Evolutionary conservation across 176 grass and related monocot species (phyloP).

Genomic region (Phragmites australis): DNA sequence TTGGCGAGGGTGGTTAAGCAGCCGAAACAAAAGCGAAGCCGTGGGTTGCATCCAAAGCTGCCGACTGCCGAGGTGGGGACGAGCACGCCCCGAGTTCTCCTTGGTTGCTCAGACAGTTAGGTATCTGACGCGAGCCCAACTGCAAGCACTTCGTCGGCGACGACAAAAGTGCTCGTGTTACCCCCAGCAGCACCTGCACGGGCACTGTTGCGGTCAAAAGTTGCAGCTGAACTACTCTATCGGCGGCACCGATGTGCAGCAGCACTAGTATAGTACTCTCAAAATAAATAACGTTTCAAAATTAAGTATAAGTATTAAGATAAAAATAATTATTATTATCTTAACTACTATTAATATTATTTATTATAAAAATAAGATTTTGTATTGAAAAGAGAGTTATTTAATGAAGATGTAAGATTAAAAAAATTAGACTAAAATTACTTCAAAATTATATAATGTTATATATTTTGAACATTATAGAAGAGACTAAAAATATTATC

Average conservation of each 20-base stretch:
- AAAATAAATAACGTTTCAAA: too few species aligned
- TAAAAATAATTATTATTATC: too few species aligned
- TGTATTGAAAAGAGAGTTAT: too few species aligned
- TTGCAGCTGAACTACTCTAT: background rate
- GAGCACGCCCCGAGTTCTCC: background rate
- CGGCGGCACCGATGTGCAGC: background rate
- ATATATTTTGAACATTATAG: too few species aligned
- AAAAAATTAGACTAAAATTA: too few species aligned
- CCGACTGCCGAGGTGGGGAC: background rate
- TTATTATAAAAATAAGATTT: too few species aligned
- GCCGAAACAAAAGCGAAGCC: background rate
- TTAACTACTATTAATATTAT: too few species aligned
- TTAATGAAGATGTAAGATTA: too few species aligned
- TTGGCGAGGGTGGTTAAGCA: slow-evolving; percentile 33
- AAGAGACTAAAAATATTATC: too few species aligned
- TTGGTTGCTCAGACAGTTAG: slow-evolving; percentile 43
- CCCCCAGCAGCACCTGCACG: too few species aligned
- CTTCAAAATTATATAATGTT: too few species aligned
- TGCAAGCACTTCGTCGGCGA: background rate
- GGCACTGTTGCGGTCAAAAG: slow-evolving; percentile 21
- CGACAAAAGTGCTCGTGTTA: background rate
- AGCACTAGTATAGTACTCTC: background rate
- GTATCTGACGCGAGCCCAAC: background rate
- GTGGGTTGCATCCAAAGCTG: slow-evolving; percentile 15
- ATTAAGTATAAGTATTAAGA: too few species aligned